Evolutionary conservation across 1,284 basidiomycete genomes (phyloP).

Genomic region (Marasmius fiardii): DNA sequence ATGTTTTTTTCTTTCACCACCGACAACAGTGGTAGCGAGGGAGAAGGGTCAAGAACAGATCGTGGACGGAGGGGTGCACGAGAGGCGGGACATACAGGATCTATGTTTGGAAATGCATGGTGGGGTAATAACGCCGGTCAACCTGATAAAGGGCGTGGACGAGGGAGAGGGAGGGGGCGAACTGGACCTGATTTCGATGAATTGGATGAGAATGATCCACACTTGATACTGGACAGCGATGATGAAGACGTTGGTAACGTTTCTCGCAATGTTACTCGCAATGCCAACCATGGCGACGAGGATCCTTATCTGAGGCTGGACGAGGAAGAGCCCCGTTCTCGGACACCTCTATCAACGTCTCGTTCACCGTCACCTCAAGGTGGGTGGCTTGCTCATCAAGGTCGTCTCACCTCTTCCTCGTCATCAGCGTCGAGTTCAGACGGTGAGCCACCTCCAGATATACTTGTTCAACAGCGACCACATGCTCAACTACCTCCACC

Average conservation of each 20-base stretch:
- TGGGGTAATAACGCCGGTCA: background rate
- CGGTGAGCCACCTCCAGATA: background rate
- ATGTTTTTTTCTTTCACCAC: slow-evolving; percentile 81
- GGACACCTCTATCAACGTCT: background rate
- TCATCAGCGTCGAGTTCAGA: slow-evolving; percentile 15
- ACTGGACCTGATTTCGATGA: slow-evolving; percentile 3
- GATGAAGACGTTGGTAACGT: slow-evolving; percentile 35
- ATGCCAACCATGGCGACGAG: slow-evolving; percentile 49
- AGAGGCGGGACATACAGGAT: background rate
- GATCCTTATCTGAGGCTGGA: slow-evolving; percentile 69
- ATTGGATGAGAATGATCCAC: slow-evolving; percentile 9
- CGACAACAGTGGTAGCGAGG: slow-evolving; percentile 49
- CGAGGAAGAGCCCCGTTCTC: slow-evolving; percentile 5
- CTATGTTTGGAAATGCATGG: background rate
- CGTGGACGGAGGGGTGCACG: background rate
- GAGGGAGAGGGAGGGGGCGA: slow-evolving; percentile 3
- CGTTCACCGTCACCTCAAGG: slow-evolving; percentile 17
- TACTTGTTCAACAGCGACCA: background rate
- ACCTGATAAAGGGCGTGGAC: background rate
- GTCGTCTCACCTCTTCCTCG: slow-evolving; percentile 41
- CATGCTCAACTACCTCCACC: slow-evolving; percentile 24
- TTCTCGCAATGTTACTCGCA: slow-evolving; percentile 55
- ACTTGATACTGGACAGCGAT: background rate
- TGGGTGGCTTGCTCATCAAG: slow-evolving; percentile 75
- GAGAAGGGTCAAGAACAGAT: background rate